These are phyloP conservation scores for Arthrobotrys musiformis DNA, from an alignment of 2,329 filamentous ascomycete species.

Conservation along the genomic window DNA sequence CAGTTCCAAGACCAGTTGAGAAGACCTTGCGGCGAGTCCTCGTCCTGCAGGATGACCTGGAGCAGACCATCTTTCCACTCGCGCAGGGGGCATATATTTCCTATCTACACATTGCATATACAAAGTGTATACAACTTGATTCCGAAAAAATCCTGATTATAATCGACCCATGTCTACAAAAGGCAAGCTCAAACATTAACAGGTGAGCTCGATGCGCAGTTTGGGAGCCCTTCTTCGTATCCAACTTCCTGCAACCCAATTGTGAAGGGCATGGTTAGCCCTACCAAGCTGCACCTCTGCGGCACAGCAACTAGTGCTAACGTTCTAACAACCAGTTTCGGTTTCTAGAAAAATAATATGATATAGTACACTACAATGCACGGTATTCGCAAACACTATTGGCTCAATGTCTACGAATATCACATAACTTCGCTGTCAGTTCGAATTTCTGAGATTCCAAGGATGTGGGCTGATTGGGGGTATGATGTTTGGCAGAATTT, in stretches of 20 bases:
- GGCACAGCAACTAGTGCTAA: slow-evolving; percentile 43
- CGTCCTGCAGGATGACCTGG: slow-evolving; percentile 53
- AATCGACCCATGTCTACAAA: slow-evolving; percentile 30
- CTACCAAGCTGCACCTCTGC: slow-evolving; percentile 46
- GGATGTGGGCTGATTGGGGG: background rate
- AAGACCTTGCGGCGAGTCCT: slow-evolving; percentile 39
- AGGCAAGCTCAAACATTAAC: slow-evolving; percentile 15
- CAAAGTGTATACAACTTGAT: background rate
- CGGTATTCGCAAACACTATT: background rate
- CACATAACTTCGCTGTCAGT: slow-evolving; percentile 12
- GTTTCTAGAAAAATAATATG: slow-evolving; percentile 39
- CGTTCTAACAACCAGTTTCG: slow-evolving; percentile 12
- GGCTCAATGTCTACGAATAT: background rate
- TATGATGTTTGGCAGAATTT: background rate
- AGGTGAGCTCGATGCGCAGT: slow-evolving; percentile 52
- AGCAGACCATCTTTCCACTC: slow-evolving; percentile 25
- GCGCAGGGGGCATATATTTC: slow-evolving; percentile 21
- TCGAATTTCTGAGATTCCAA: slow-evolving; percentile 17
- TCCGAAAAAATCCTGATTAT: slow-evolving; percentile 30
- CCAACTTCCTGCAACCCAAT: slow-evolving; percentile 39
- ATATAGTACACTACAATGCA: slow-evolving; percentile 3
- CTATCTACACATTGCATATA: background rate
- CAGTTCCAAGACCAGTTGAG: slow-evolving; percentile 19
- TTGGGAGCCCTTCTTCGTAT: slow-evolving; percentile 43
- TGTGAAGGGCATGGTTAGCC: slow-evolving; percentile 42